These are phyloP conservation scores for Trichoderma aggressivum DNA, from an alignment of 2,329 filamentous ascomycete genomes.

Conservation along the genomic window DNA sequence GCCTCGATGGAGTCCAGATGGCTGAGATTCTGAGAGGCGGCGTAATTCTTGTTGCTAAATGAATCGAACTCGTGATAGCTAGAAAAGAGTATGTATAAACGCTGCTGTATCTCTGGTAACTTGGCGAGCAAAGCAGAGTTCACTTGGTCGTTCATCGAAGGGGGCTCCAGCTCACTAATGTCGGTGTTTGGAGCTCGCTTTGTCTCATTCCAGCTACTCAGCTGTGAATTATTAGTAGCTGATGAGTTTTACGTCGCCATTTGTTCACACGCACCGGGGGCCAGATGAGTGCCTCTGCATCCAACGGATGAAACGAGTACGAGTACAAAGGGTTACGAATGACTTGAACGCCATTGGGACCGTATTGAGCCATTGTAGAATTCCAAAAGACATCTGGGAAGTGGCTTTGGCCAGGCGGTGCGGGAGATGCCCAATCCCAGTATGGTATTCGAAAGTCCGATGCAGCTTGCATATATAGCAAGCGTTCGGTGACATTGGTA, in stretches of 20 bases:
- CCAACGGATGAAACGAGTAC: slow-evolving; percentile 59
- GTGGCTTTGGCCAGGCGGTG: slow-evolving; percentile 47
- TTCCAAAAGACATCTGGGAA: slow-evolving; percentile 46
- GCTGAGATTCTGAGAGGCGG: slow-evolving; percentile 42
- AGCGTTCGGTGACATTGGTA: slow-evolving; percentile 43
- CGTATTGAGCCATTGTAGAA: slow-evolving; percentile 49
- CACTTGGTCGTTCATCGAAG: slow-evolving; percentile 59
- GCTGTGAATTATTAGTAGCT: slow-evolving; percentile 36
- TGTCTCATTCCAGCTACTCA: slow-evolving; percentile 58
- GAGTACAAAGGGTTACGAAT: slow-evolving; percentile 62
- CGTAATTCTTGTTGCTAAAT: slow-evolving; percentile 68
- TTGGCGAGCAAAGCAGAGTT: slow-evolving; percentile 44
- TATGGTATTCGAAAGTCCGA: slow-evolving; percentile 54
- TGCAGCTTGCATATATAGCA: slow-evolving; percentile 50
- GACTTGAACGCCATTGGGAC: slow-evolving; percentile 52
- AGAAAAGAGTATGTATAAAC: slow-evolving; percentile 65
- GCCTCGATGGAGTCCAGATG: slow-evolving; percentile 63
- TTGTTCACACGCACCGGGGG: slow-evolving; percentile 48
- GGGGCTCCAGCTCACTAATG: slow-evolving; percentile 29
- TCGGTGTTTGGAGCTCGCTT: slow-evolving; percentile 50
- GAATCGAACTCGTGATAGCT: slow-evolving; percentile 64
- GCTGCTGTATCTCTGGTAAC: slow-evolving; percentile 53
- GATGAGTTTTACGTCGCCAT: not conserved
- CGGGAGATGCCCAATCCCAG: slow-evolving; percentile 55
- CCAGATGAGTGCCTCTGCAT: slow-evolving; percentile 55